These are phyloP conservation scores for Labyrinthula sp. DNA, from an alignment of 352 stramenopile species.

Conservation along the genomic window DNA sequence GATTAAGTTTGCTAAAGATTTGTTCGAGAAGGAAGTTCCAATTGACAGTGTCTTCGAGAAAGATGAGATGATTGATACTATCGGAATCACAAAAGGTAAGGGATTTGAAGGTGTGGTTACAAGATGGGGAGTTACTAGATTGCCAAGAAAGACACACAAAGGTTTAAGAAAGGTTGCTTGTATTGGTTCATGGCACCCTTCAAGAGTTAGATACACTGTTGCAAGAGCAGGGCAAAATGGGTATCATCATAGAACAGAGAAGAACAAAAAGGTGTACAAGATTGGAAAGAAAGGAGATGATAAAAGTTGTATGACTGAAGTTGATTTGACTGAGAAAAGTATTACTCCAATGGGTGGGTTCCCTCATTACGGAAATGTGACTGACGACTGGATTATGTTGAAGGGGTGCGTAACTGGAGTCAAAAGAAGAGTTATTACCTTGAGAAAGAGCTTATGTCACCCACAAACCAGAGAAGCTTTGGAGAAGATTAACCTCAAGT, in stretches of 20 bases:
- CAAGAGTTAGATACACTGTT: conserved; percentile 89
- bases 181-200: conserved; percentile 99
- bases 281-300: conserved; percentile 66
- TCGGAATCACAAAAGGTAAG: conserved; percentile 95
- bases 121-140: conserved; percentile 94
- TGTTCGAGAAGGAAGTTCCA: conserved; percentile 97
- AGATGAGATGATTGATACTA: conserved; percentile 96
- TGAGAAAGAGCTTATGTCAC: conserved; percentile 92
- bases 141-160: conserved; percentile 99
- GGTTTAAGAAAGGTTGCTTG: conserved; percentile 99
- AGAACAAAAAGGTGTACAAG: conserved; percentile 99
- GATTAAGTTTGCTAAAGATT: conserved; percentile 86
- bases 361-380: conserved; percentile 95
- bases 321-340: conserved; percentile 96
- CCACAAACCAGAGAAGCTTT: conserved; percentile 86
- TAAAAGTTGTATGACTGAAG: conserved; percentile 86
- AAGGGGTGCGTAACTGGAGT: conserved; percentile 91
- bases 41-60: conserved; percentile 80
- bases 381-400: conserved; percentile 99
- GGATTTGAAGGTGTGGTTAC: conserved; percentile 96
- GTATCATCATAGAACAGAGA: conserved; percentile 99
- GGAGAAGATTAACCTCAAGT: conserved; percentile 82
- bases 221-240: conserved; percentile 96
- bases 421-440: conserved; percentile 93
- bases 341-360: conserved; percentile 99